These are phyloP conservation scores for Wallacemonas sp. DNA, from an alignment of 208 protist genomes.

Conservation along the genomic window DNA sequence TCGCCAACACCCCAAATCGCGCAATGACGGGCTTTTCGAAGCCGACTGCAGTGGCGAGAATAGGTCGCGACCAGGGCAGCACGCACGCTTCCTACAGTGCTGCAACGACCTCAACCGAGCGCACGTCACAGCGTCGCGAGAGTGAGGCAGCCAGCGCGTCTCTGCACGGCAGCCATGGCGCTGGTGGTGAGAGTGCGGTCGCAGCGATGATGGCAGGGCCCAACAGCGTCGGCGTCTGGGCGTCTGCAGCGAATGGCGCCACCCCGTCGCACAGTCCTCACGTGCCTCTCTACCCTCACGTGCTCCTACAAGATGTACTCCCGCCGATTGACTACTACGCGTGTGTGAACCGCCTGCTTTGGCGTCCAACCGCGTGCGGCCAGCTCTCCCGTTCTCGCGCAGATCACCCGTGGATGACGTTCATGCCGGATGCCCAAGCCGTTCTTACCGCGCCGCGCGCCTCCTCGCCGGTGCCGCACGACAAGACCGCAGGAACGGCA, in stretches of 20 bases:
- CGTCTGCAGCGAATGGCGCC: not conserved
- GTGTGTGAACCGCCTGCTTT: slow-evolving; percentile 57
- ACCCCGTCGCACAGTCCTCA: not conserved
- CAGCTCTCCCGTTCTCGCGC: slow-evolving; percentile 19
- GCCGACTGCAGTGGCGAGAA: too few relatives aligned
- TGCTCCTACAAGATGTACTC: slow-evolving; percentile 43
- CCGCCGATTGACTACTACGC: slow-evolving; percentile 68
- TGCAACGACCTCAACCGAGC: too few relatives aligned
- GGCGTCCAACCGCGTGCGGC: slow-evolving; percentile 50
- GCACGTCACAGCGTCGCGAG: too few relatives aligned
- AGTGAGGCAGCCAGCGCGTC: too few relatives aligned
- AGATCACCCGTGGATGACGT: slow-evolving; percentile 30
- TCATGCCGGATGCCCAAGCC: slow-evolving; percentile 26
- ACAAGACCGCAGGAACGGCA: slow-evolving; percentile 1
- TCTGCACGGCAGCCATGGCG: not conserved
- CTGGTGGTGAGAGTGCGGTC: too few relatives aligned
- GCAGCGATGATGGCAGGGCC: too few relatives aligned
- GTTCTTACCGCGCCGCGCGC: slow-evolving; percentile 9
- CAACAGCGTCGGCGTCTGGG: not conserved
- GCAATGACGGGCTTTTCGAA: too few relatives aligned
- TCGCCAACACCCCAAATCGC: too few relatives aligned
- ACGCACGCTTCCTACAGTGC: too few relatives aligned
- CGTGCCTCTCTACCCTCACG: slow-evolving; percentile 14
- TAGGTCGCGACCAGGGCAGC: too few relatives aligned
- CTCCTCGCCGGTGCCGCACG: not conserved